Base-by-base conservation (phyloP, 176 grass and related monocot species). In the Eremochloa ophiuroides region DNA sequence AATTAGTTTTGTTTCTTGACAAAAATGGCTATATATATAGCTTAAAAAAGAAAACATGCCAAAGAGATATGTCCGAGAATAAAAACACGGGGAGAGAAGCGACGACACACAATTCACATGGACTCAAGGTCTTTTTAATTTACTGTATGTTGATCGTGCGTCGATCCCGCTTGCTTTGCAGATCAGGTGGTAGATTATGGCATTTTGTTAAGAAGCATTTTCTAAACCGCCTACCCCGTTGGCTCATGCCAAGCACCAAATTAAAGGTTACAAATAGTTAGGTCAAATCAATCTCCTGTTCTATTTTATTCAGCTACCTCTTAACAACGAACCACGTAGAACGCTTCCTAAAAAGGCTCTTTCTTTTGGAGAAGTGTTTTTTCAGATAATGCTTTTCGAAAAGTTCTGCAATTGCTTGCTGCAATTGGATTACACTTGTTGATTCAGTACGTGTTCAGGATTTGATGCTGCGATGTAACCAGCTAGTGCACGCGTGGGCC, bases 151-250 rank as follows among this genome's bases (percentile, higher is more conserved):
- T 26, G 26, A 20, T 35, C 18, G 3, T 6, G 18, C 33, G 2
- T 40, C 35, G 67, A 6, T 43, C 39, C 13, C n/a, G 10, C 34
- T 41, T 42, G 23, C 75, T 63, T 77, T 77, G 74, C n/a, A 42
- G 23, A 43, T 53, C 28, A 6, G 72, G 72, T 74, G 55, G 35
- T 77, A 77, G 60, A 7, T 17, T 4, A 62, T 73, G 68, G 25
- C 59, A 65, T 80, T 80, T 63, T 40, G 40, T 66, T 86, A 73
- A 35, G 27, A 80, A 80, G 47, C 78, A 18, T 55, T 87, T 81
- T 61, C 47, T 75, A 50, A 72, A 72, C 75, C 31, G 66, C 62
- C 33, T 28, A 25, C 62, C 10, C 44, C 42, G 37, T 66, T 41
- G 61, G 81, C 69, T 35, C 73, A 64, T 1, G 33, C 31, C 42